Percentiles rank a stretch among this genome's conserved stretches.
These are phyloP conservation scores for Ceratocystis albifundus DNA, from an alignment of 2,329 filamentous ascomycete species.

Conservation along the genomic window DNA sequence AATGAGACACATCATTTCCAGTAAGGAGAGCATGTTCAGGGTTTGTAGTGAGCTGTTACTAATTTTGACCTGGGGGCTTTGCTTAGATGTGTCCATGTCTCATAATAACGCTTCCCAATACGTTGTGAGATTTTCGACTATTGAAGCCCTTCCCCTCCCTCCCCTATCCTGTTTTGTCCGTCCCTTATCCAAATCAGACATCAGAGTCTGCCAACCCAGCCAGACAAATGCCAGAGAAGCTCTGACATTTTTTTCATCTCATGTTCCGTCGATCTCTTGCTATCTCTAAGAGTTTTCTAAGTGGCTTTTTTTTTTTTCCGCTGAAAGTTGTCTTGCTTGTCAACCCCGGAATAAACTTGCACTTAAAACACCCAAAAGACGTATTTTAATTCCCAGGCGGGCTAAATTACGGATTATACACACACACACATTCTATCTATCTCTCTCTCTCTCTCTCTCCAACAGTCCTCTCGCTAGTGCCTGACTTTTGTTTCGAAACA, in stretches of 20 bases:
- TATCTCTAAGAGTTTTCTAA: not conserved
- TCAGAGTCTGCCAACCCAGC: not conserved
- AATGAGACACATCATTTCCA: constrained; percentile 8
- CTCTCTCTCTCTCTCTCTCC: too few species aligned
- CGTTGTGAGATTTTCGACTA: not conserved
- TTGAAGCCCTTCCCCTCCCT: not conserved
- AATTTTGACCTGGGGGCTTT: constrained; percentile 10
- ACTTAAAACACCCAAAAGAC: not conserved
- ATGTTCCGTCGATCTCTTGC: constrained; percentile 6
- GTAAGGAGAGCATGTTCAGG: constrained; percentile 3
- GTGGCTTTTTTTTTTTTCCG: not conserved
- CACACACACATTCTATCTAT: too few species aligned
- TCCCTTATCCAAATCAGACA: not conserved
- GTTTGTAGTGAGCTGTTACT: not conserved
- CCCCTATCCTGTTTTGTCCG: not conserved
- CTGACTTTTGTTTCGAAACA: constrained; percentile 1
- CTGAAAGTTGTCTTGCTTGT: not conserved
- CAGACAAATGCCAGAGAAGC: not conserved
- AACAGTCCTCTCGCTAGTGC: not conserved
- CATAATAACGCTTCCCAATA: constrained; percentile 6
- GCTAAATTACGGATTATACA: not conserved
- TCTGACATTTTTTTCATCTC: constrained; percentile 11
- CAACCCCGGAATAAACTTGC: not conserved
- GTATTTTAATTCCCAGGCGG: not conserved
- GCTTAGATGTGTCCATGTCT: constrained; percentile 3